Conservation (phyloP, 2,329 filamentous ascomycete species). For the Hysterium pulicare region DNA sequence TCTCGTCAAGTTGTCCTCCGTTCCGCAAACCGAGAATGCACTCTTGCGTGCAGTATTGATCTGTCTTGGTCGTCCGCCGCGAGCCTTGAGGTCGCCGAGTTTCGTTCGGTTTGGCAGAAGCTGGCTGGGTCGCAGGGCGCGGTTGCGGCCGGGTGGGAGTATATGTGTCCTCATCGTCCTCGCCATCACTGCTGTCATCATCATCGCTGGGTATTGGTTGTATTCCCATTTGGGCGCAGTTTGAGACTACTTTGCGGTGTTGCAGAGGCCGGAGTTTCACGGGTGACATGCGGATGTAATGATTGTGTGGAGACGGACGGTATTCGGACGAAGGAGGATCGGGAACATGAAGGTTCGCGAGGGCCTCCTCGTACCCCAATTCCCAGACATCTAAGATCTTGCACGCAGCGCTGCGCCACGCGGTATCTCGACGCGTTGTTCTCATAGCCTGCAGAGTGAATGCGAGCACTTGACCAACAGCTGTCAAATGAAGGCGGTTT, state of each 20-base stretch:
- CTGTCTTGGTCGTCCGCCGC: background rate
- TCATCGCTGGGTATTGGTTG: background rate
- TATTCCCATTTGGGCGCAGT: background rate
- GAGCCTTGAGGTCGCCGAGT: background rate
- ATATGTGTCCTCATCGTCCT: slow-evolving; percentile 5
- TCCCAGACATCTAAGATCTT: slow-evolving; percentile 18
- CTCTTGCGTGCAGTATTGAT: slow-evolving; percentile 39
- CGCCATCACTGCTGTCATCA: slow-evolving; percentile 5
- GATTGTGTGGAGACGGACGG: background rate
- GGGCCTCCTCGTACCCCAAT: slow-evolving; percentile 20
- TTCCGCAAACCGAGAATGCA: slow-evolving; percentile 38
- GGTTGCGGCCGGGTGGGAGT: background rate
- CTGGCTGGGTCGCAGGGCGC: background rate
- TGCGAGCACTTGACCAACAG: slow-evolving; percentile 27
- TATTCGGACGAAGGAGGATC: slow-evolving; percentile 5
- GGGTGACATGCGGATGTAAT: slow-evolving; percentile 3
- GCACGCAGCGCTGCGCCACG: slow-evolving; percentile 20
- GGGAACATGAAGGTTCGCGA: slow-evolving; percentile 17
- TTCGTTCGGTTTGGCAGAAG: background rate
- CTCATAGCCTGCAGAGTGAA: slow-evolving; percentile 27
- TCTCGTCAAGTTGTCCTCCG: slow-evolving; percentile 27
- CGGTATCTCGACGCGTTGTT: slow-evolving; percentile 13
- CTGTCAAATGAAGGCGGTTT: slow-evolving; percentile 29
- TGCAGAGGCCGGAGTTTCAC: slow-evolving; percentile 2
- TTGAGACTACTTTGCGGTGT: background rate